A percentile compares a stretch with the other conserved stretches of the same genome.
These are phyloP conservation scores for Chaetomium globosum DNA, from an alignment of 2,329 filamentous ascomycete genomes.

Conservation along the genomic window DNA sequence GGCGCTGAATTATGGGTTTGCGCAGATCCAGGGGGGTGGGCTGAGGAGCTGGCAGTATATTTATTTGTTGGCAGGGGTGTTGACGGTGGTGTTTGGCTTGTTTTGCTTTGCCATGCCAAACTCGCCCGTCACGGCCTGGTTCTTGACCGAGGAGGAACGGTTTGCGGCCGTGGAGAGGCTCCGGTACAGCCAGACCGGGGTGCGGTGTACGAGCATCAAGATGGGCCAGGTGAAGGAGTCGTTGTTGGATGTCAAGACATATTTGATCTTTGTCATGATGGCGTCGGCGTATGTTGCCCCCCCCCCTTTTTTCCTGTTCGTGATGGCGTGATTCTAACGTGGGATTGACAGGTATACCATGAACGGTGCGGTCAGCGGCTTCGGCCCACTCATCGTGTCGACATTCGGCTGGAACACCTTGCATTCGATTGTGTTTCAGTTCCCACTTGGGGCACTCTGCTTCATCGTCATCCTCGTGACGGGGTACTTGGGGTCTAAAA, in stretches of 20 bases:
- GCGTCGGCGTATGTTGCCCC: slow-evolving; percentile 54
- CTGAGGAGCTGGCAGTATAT: slow-evolving; percentile 71
- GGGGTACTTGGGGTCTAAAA: slow-evolving; percentile 63
- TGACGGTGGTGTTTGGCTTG: slow-evolving; percentile 67
- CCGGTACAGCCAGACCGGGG: slow-evolving; percentile 63
- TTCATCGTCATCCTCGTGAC: slow-evolving; percentile 66
- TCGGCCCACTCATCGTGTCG: slow-evolving; percentile 71
- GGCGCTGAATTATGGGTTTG: slow-evolving; percentile 68
- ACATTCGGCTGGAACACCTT: slow-evolving; percentile 69
- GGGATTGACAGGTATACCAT: slow-evolving; percentile 58
- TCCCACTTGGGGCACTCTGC: slow-evolving; percentile 71
- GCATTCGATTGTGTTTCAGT: slow-evolving; percentile 71
- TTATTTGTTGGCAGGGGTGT: slow-evolving; percentile 64
- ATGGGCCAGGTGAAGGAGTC: slow-evolving; percentile 60
- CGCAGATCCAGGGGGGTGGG: slow-evolving; percentile 58
- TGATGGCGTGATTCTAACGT: neutral
- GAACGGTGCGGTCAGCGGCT: slow-evolving; percentile 71
- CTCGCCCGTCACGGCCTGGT: slow-evolving; percentile 69
- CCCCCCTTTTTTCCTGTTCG: too few relatives aligned
- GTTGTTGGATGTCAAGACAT: slow-evolving; percentile 62
- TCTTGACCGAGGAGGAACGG: slow-evolving; percentile 63
- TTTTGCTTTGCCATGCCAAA: slow-evolving; percentile 65
- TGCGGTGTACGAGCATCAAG: slow-evolving; percentile 65
- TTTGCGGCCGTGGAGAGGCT: slow-evolving; percentile 67
- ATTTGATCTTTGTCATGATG: slow-evolving; percentile 69